Conservation (phyloP, 2,329 filamentous ascomycete genomes). For the Stagonosporopsis rhizophila region DNA sequence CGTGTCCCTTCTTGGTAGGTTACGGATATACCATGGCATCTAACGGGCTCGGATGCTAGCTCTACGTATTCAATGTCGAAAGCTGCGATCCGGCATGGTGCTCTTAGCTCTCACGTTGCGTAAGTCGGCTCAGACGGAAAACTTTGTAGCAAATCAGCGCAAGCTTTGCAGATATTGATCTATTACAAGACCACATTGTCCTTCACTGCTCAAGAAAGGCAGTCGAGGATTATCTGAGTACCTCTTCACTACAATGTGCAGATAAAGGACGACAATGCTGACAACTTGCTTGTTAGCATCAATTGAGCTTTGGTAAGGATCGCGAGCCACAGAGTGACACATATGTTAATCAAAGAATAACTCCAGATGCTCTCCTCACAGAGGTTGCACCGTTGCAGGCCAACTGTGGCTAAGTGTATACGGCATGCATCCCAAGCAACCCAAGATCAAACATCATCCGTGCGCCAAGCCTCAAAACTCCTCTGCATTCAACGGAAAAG, state of each 20-base stretch:
- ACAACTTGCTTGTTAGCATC: background rate
- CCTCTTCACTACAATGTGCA: background rate
- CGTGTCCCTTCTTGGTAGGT: too few relatives aligned
- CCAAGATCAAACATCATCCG: conserved; percentile 6
- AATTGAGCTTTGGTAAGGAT: background rate
- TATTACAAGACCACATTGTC: background rate
- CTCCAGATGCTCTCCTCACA: background rate
- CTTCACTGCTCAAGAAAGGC: background rate
- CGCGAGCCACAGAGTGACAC: background rate
- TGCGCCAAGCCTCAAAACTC: conserved; percentile 22
- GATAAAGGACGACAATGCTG: background rate
- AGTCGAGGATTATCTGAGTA: background rate
- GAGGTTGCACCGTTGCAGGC: background rate
- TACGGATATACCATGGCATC: too few relatives aligned
- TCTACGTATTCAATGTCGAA: too few relatives aligned
- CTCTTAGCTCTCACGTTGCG: background rate
- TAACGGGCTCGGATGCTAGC: too few relatives aligned
- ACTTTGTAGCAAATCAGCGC: background rate
- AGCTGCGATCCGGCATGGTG: background rate
- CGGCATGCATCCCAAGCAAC: conserved; percentile 11
- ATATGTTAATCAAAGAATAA: background rate
- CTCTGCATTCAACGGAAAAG: conserved; percentile 17
- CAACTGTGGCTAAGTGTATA: background rate
- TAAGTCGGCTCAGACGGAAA: background rate
- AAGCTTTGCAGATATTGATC: background rate